A percentile compares a stretch with the other conserved stretches of the same genome.
Evolutionary conservation across 108 stramenopile species (phyloP).

Genomic region (Nitzschia putrida): DNA sequence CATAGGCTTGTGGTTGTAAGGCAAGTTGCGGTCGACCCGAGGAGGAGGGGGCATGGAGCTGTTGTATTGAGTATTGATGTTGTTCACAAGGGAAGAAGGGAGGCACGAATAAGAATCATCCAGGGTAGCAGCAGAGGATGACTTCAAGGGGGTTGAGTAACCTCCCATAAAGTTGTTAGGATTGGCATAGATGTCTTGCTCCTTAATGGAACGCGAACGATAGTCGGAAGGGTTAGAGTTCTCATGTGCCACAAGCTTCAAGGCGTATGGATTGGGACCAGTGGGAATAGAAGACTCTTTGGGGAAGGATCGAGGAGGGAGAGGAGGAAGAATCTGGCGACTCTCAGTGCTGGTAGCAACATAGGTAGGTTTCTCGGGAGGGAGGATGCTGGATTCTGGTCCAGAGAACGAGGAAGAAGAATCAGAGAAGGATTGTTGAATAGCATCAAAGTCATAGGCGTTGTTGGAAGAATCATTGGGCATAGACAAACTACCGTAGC

Average conservation of each 20-base stretch:
- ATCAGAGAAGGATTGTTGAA: conserved; percentile 32
- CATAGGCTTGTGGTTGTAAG: neutral
- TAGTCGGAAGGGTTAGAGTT: conserved; percentile 6
- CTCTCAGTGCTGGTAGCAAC: too few relatives aligned
- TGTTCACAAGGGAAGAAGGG: neutral
- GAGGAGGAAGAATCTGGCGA: conserved; percentile 34
- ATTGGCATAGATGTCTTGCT: neutral
- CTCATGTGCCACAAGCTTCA: conserved; percentile 7
- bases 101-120: neutral
- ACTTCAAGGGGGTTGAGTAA: conserved; percentile 23
- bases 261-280: conserved; percentile 43
- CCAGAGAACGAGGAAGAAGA: conserved; percentile 20
- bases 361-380: too few relatives aligned
- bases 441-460: neutral
- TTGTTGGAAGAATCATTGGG: neutral
- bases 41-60: conserved; percentile 18
- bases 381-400: too few relatives aligned
- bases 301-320: conserved; percentile 19
- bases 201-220: neutral
- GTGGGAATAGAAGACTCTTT: conserved; percentile 1
- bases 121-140: neutral
- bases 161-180: neutral
- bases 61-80: neutral
- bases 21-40: neutral
- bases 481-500: neutral